Base-by-base conservation (phyloP, 257 asterid species). In the Solanum microdontum region DNA sequence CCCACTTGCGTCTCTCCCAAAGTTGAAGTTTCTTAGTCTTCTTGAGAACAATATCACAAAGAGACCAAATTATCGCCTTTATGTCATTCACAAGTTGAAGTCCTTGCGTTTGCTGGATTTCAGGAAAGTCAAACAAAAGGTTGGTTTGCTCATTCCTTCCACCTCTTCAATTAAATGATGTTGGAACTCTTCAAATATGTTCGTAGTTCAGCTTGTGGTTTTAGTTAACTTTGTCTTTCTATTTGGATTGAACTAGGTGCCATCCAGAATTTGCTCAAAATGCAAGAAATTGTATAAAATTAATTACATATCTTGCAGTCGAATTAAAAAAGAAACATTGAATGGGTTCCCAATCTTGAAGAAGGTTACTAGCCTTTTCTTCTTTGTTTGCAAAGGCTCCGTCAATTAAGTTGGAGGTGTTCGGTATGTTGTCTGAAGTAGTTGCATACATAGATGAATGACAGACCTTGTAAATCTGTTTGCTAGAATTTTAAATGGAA, bases 41-140 rank as follows among this genome's bases (percentile, higher is more conserved):
- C 97, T 97, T 3, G 99, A 97, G 88, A 97, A 97, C 92, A 96
- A 88, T 86, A 95, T 96, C 34, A 96, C 98, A 21, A 97, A 97
- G 95, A 95, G 93, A 89, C 99, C 99, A 33, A 97, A 97, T 91
- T 97, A 97, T 90, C 99, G 99, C 4, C 68, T 97, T 86, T 97
- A 97, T 90, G 98, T 97, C 88, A 96, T 97, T 89, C 98, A 96
- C 94, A 97, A 94, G 92, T 91, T 97, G 92, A 97, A 96, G 90
- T 91, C 95, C 72, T 85, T 96, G 92, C 96, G 98, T 1, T 91
- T 96, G 88, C 91, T 97, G 83, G 99, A 97, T 90, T 97, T 97
- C 95, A 93, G 89, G 96, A 97, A 96, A 91, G 98, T 96, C 87
- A 97, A 97, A 87, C 98, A 90, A 91, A 95, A 94, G 99, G 99